A percentile compares a stretch with the other conserved stretches of the same genome.
These are phyloP conservation scores for Chaetomium sp. DNA, from an alignment of 2,329 filamentous ascomycete species.

Conservation along the genomic window DNA sequence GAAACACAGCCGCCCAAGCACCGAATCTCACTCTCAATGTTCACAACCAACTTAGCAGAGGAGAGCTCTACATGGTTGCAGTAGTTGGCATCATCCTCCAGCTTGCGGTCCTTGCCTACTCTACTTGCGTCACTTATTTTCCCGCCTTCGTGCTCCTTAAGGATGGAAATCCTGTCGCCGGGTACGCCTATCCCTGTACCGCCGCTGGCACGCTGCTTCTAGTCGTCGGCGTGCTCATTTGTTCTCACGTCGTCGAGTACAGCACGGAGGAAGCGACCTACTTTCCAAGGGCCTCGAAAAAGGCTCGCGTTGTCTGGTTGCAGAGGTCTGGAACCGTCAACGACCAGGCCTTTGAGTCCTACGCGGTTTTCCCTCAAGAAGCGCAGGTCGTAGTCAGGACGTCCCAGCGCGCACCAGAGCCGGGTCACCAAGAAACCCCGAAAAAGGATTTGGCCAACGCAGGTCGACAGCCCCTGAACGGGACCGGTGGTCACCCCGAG, in stretches of 20 bases:
- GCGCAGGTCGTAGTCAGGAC: background rate
- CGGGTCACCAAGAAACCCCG: no score
- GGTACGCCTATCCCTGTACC: slow-evolving; percentile 5
- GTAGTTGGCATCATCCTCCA: slow-evolving; percentile 2
- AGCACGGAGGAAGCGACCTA: slow-evolving; percentile 1
- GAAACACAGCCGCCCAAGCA: background rate
- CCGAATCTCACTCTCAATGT: slow-evolving; percentile 2
- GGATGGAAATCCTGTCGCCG: background rate
- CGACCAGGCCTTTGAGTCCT: slow-evolving; percentile 7
- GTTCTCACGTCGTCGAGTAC: slow-evolving; percentile 4
- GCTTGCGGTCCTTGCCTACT: background rate
- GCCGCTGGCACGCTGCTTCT: slow-evolving; percentile 1
- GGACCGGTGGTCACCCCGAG: no score
- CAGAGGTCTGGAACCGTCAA: background rate
- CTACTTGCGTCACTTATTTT: background rate
- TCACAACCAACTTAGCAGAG: background rate
- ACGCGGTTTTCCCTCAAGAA: background rate
- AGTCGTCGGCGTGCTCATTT: background rate
- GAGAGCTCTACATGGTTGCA: background rate
- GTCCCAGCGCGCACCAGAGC: background rate
- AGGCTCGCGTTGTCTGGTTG: slow-evolving; percentile 5
- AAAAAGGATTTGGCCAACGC: no score
- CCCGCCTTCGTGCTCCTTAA: background rate
- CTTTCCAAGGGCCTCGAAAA: background rate
- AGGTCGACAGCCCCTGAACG: no score